Evolutionary conservation across 192 early-diverging fungal genomes (phyloP).

Genomic region (Coemansia sp.): DNA sequence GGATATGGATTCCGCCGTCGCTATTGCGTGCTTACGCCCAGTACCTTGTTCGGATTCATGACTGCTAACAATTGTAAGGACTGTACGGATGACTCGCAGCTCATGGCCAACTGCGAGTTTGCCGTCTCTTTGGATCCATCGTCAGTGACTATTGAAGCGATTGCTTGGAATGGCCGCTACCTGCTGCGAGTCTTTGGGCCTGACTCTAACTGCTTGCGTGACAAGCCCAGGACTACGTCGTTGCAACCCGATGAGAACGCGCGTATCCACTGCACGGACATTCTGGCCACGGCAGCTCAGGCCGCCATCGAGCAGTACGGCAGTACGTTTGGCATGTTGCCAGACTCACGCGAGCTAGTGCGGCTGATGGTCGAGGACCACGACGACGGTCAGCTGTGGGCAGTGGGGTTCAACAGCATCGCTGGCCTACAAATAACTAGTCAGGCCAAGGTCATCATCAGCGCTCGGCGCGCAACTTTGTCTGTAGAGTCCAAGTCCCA

Average conservation of each 20-base stretch:
- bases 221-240: slow-evolving; percentile 41
- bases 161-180: slow-evolving; percentile 54
- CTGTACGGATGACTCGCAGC: slow-evolving; percentile 15
- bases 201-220: slow-evolving; percentile 35
- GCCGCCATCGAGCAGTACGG: slow-evolving; percentile 53
- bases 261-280: slow-evolving; percentile 51
- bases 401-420: slow-evolving; percentile 46
- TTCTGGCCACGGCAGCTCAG: slow-evolving; percentile 51
- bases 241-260: slow-evolving; percentile 27
- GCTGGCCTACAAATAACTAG: slow-evolving; percentile 48
- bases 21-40: slow-evolving; percentile 45
- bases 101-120: slow-evolving; percentile 44
- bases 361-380: slow-evolving; percentile 53
- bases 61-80: slow-evolving; percentile 43
- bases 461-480: slow-evolving; percentile 38
- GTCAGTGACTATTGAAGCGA: slow-evolving; percentile 45
- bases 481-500: slow-evolving; percentile 31
- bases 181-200: slow-evolving; percentile 51
- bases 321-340: slow-evolving; percentile 51
- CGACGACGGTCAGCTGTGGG: slow-evolving; percentile 52
- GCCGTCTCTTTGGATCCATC: slow-evolving; percentile 44
- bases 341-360: slow-evolving; percentile 48
- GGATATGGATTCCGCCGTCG: slow-evolving; percentile 58
- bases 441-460: slow-evolving; percentile 43
- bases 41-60: slow-evolving; percentile 41